A percentile compares a stretch with the other conserved stretches of the same genome.
Evolutionary conservation across 169 alveolate genomes (phyloP).

Genomic region (Perkinsus olseni): DNA sequence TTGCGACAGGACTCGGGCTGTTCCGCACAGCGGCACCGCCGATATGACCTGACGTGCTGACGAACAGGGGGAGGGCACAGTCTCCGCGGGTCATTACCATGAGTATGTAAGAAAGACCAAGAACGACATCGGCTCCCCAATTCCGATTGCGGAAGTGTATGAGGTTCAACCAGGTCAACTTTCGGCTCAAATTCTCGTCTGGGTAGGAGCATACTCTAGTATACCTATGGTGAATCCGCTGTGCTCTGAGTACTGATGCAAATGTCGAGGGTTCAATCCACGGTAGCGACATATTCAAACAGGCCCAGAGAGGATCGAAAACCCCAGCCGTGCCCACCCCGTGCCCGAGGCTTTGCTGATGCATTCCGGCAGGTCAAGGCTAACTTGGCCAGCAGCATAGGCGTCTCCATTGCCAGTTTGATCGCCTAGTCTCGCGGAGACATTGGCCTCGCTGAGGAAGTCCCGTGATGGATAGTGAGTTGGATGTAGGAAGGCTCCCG

Average conservation of each 20-base stretch:
- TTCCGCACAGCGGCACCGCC: background rate
- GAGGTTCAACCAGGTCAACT: background rate
- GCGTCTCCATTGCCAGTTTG: background rate
- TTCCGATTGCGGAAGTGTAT: background rate
- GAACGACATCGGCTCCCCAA: background rate
- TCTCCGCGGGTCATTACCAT: background rate
- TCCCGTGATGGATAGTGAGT: background rate
- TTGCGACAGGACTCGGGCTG: background rate
- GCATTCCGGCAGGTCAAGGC: background rate
- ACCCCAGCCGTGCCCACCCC: background rate
- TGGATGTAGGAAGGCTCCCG: constrained; percentile 14
- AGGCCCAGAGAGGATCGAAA: too few relatives aligned
- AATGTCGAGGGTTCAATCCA: too few relatives aligned
- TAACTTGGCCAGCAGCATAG: background rate
- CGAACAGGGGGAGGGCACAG: too few relatives aligned
- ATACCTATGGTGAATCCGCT: background rate
- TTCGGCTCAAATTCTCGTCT: background rate
- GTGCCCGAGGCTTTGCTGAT: background rate
- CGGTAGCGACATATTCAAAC: too few relatives aligned
- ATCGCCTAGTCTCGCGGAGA: background rate
- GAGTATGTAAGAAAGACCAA: background rate
- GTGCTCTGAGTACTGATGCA: too few relatives aligned
- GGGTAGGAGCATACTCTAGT: background rate
- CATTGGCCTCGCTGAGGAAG: background rate
- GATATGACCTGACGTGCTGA: background rate